Evolutionary conservation across 371 early-diverging fungal genomes (phyloP).

Genomic region (Nematocida ironsii): DNA sequence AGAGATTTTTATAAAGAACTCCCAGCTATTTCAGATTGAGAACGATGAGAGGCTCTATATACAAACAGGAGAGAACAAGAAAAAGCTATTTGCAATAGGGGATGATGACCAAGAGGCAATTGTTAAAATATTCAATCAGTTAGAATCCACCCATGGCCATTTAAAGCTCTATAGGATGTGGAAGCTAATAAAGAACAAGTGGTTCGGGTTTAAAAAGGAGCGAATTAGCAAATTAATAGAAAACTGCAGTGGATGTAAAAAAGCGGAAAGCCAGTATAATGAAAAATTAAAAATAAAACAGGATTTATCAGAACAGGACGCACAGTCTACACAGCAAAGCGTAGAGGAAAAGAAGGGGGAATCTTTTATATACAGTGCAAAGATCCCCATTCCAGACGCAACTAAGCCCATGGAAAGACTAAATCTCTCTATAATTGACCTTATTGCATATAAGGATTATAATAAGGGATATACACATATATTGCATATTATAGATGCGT

Average conservation of each 20-base stretch:
- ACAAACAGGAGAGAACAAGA: not conserved
- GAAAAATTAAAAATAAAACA: not conserved
- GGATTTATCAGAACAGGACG: not conserved
- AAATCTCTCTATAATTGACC: conserved; percentile 6
- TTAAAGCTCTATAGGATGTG: conserved; percentile 19
- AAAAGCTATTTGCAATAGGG: not conserved
- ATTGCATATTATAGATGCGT: conserved; percentile 9
- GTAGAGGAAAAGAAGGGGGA: not conserved
- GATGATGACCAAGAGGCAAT: conserved; percentile 16
- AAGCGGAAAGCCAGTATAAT: not conserved
- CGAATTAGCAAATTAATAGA: not conserved
- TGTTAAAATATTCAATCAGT: not conserved
- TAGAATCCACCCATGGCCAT: not conserved
- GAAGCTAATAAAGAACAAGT: conserved; percentile 12
- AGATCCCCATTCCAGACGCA: not conserved
- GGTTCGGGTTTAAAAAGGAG: conserved; percentile 26
- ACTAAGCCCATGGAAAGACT: conserved; percentile 14
- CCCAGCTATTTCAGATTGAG: not conserved
- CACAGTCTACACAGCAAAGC: no score
- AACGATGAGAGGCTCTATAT: not conserved
- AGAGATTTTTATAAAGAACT: conserved; percentile 6
- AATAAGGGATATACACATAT: conserved; percentile 15
- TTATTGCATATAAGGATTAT: not conserved
- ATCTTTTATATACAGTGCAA: not conserved
- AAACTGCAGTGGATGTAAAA: not conserved